Evolutionary conservation across 345 rosid species (phyloP).

Genomic region (Eucalyptus tenuipes): DNA sequence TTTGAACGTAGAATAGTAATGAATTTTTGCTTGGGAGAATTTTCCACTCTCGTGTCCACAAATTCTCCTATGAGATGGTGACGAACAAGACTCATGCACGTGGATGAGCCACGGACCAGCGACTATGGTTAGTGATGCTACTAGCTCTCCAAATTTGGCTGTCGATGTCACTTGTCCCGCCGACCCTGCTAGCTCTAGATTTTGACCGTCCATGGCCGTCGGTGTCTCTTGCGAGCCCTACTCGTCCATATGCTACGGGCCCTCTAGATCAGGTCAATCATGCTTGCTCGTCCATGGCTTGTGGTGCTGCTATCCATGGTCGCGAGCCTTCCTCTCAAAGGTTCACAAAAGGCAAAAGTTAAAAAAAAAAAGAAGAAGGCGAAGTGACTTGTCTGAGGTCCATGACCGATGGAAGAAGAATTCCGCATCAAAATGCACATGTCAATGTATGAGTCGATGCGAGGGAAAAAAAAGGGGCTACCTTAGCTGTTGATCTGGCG

Average conservation of each 20-base stretch:
- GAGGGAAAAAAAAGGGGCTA: background rate
- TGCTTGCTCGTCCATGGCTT: background rate
- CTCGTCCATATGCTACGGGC: background rate
- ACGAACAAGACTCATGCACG: background rate
- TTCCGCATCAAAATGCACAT: background rate
- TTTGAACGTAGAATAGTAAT: no score
- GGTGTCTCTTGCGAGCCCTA: no score
- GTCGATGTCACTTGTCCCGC: background rate
- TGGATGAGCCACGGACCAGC: background rate
- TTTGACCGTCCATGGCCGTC: no score
- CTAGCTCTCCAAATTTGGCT: background rate
- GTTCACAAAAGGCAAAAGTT: background rate
- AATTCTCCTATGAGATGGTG: no score
- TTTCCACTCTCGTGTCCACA: no score
- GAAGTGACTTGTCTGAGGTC: background rate
- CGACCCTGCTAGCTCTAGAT: background rate
- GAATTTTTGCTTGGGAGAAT: no score
- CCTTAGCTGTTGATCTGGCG: background rate
- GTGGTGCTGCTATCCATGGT: background rate
- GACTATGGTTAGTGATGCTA: background rate
- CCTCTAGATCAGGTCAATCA: background rate
- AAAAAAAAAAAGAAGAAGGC: background rate
- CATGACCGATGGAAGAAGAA: background rate
- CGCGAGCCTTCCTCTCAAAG: background rate
- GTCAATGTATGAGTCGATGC: background rate